Evolutionary conservation across 1,139 yeast species (phyloP).

Genomic region (Kodamaea arcana): DNA sequence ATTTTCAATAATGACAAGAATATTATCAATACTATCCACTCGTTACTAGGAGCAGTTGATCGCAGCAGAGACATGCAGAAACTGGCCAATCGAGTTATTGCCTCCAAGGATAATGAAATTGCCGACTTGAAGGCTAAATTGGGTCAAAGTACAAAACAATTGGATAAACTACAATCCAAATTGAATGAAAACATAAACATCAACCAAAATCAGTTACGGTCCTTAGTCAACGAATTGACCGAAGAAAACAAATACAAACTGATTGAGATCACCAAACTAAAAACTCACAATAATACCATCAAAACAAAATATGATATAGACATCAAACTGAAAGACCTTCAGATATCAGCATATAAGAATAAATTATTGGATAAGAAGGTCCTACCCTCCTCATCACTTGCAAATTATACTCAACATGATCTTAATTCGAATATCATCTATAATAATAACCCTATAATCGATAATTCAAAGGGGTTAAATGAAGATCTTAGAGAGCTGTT

Average conservation of each 20-base stretch:
- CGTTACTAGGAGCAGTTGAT: conserved; percentile 38
- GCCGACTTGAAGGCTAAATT: conserved; percentile 22
- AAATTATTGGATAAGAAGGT: conserved; percentile 35
- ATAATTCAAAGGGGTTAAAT: conserved; percentile 8
- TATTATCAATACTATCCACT: conserved; percentile 39
- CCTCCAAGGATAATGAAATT: conserved; percentile 28
- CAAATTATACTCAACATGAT: conserved; percentile 22
- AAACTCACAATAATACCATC: conserved; percentile 28
- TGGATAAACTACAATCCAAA: conserved; percentile 14
- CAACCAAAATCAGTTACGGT: conserved; percentile 13
- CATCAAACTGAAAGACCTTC: conserved; percentile 32
- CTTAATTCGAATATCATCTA: conserved; percentile 27
- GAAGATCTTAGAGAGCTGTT: background rate
- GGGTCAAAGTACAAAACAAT: conserved; percentile 11
- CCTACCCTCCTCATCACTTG: conserved; percentile 23
- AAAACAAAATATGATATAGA: conserved; percentile 40
- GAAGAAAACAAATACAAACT: conserved; percentile 26
- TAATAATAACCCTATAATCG: conserved; percentile 32
- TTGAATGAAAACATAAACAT: conserved; percentile 16
- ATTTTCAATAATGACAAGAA: conserved; percentile 42
- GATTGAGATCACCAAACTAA: conserved; percentile 28
- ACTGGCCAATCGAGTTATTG: conserved; percentile 27
- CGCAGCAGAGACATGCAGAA: conserved; percentile 34
- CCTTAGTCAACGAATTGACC: conserved; percentile 18
- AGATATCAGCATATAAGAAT: conserved; percentile 36